A percentile compares a stretch with the other conserved stretches of the same genome.
Evolutionary conservation across 371 early-diverging fungal genomes (phyloP).

Genomic region (Mucor indicus): DNA sequence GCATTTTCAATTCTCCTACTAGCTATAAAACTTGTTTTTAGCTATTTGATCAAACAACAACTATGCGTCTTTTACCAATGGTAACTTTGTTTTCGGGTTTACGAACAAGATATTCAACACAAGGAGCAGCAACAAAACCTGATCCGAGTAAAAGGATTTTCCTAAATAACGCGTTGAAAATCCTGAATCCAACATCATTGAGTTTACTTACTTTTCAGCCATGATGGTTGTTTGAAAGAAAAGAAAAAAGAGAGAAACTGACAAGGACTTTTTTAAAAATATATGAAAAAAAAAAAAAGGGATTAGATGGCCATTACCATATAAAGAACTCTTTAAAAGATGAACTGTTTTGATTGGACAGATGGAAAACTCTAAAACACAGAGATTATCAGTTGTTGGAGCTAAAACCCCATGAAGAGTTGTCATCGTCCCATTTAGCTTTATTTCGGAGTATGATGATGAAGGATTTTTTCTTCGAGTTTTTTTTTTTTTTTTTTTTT

Average conservation of each 20-base stretch:
- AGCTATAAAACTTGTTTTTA: constrained; percentile 40
- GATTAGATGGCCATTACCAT: constrained; percentile 1
- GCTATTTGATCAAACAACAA: background rate
- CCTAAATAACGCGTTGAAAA: constrained; percentile 30
- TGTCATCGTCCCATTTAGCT: no score
- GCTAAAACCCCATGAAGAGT: no score
- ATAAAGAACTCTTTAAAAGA: constrained; percentile 1
- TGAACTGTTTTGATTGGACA: background rate
- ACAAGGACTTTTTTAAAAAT: background rate
- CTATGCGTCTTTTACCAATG: constrained; percentile 42
- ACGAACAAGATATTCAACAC: constrained; percentile 91
- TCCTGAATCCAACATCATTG: background rate
- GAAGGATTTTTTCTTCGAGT: no score
- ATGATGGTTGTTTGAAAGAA: constrained; percentile 1
- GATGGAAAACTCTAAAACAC: background rate
- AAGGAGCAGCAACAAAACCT: constrained; percentile 95
- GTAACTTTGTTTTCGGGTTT: constrained; percentile 81
- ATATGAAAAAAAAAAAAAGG: background rate
- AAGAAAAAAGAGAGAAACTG: background rate
- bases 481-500: no score
- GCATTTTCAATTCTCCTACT: constrained; percentile 82
- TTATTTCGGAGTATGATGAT: no score
- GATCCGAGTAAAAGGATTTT: constrained; percentile 94
- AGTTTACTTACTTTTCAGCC: constrained; percentile 20
- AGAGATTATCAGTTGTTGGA: no score